Evolutionary conservation across 306 rosid genomes (phyloP).

Genomic region (Parietaria judaica): DNA sequence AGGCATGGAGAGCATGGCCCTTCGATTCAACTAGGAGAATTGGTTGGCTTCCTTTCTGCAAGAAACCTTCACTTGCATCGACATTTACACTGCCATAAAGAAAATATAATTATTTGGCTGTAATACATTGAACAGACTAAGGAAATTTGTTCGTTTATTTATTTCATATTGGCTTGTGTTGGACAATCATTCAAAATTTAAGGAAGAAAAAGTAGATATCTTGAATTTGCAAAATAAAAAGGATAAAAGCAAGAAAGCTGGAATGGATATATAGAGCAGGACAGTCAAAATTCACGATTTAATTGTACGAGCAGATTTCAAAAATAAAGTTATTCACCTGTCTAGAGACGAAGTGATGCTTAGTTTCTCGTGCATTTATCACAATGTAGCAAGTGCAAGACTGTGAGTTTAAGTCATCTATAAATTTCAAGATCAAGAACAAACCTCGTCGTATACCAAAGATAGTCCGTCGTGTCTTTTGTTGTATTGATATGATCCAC

Average conservation of each 20-base stretch:
- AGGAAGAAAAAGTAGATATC: too few species aligned
- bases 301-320: too few species aligned
- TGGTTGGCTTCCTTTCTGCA: slow-evolving; percentile 65
- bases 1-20: slow-evolving; percentile 90
- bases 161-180: background rate
- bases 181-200: background rate
- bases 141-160: background rate
- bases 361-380: too few species aligned
- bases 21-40: slow-evolving; percentile 68
- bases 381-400: too few species aligned
- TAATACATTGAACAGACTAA: background rate
- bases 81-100: slow-evolving; percentile 55
- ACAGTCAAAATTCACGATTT: too few species aligned
- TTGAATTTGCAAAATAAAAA: too few species aligned
- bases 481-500: slow-evolving; percentile 92
- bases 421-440: slow-evolving; percentile 16
- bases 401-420: too few species aligned
- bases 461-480: slow-evolving; percentile 84
- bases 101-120: slow-evolving; percentile 16
- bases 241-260: too few species aligned
- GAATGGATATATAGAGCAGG: too few species aligned
- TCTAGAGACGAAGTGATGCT: too few species aligned
- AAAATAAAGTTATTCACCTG: too few species aligned
- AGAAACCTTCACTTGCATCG: slow-evolving; percentile 54
- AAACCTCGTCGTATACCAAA: slow-evolving; percentile 92